These are phyloP conservation scores for Boletus mariae DNA, from an alignment of 1,284 basidiomycete genomes.

Conservation along the genomic window DNA sequence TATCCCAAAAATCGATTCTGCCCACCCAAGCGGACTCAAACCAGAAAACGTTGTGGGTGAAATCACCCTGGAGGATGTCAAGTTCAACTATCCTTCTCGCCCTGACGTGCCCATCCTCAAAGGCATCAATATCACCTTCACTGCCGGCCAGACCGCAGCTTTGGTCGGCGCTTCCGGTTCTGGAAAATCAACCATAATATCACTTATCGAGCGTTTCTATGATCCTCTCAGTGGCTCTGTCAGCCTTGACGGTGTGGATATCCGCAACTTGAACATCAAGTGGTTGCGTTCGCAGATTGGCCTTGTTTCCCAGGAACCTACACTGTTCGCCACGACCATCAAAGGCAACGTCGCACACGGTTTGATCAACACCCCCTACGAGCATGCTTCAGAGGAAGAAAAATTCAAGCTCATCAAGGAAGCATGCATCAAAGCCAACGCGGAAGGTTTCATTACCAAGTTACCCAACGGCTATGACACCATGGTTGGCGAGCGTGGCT, in stretches of 20 bases:
- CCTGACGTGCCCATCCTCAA: conserved; percentile 83
- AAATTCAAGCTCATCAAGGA: conserved; percentile 79
- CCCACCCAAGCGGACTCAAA: conserved; percentile 65
- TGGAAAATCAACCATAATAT: conserved; percentile 81
- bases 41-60: conserved; percentile 73
- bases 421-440: conserved; percentile 91
- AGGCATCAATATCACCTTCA: conserved; percentile 64
- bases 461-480: conserved; percentile 88
- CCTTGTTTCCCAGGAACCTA: conserved; percentile 87
- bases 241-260: conserved; percentile 75
- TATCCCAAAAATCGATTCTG: conserved; percentile 81
- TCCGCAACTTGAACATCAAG: conserved; percentile 79
- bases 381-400: conserved; percentile 71
- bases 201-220: conserved; percentile 85
- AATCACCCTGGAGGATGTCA: conserved; percentile 74
- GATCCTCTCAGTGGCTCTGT: conserved; percentile 76
- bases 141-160: conserved; percentile 77
- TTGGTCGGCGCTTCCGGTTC: conserved; percentile 90
- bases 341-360: conserved; percentile 85
- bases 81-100: conserved; percentile 91
- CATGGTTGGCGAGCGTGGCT: conserved; percentile 89
- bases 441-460: conserved; percentile 84
- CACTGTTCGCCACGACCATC: conserved; percentile 80
- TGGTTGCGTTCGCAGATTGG: conserved; percentile 92
- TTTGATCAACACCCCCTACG: conserved; percentile 74